Percentiles rank a stretch among this genome's conserved stretches.
These are phyloP conservation scores for Paulownia fortunei DNA, from an alignment of 257 asterid genomes.

Conservation along the genomic window DNA sequence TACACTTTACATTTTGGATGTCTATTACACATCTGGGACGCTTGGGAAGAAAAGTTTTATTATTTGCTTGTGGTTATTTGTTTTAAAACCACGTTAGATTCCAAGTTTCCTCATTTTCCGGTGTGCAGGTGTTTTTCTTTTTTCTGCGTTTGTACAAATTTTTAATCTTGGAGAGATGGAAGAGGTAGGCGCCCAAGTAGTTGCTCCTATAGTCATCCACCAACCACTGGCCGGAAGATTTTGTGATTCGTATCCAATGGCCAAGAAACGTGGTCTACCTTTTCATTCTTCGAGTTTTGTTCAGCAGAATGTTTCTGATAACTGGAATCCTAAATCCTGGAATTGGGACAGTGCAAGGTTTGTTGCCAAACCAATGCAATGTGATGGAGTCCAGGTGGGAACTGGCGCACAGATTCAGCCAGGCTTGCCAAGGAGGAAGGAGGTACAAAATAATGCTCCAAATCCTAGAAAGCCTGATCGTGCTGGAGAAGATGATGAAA, in stretches of 20 bases:
- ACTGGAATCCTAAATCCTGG: slow-evolving; percentile 78
- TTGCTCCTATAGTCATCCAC: slow-evolving; percentile 57
- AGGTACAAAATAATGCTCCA: slow-evolving; percentile 27
- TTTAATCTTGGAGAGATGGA: slow-evolving; percentile 53
- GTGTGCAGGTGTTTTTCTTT: slow-evolving; percentile 36
- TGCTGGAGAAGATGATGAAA: slow-evolving; percentile 35
- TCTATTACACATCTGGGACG: neutral
- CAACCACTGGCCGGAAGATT: slow-evolving; percentile 52
- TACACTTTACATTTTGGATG: neutral
- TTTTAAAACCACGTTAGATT: neutral
- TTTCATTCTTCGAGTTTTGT: slow-evolving; percentile 42
- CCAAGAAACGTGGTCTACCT: slow-evolving; percentile 67
- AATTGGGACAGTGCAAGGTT: slow-evolving; percentile 80
- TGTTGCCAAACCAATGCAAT: slow-evolving; percentile 60
- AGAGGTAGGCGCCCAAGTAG: slow-evolving; percentile 63
- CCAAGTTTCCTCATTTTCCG: slow-evolving; percentile 11
- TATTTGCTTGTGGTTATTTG: neutral
- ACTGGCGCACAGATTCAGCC: slow-evolving; percentile 56
- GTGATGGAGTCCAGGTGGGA: slow-evolving; percentile 36
- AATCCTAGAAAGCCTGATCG: slow-evolving; percentile 26
- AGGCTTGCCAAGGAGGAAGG: slow-evolving; percentile 57
- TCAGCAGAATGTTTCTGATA: slow-evolving; percentile 43
- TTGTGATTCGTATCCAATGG: slow-evolving; percentile 43
- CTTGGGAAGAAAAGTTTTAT: neutral
- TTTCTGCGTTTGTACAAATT: slow-evolving; percentile 9